Percentiles rank a stretch among this genome's conserved stretches.
Conservation (phyloP, 306 rosid genomes). For the Oemleria cerasiformis region DNA sequence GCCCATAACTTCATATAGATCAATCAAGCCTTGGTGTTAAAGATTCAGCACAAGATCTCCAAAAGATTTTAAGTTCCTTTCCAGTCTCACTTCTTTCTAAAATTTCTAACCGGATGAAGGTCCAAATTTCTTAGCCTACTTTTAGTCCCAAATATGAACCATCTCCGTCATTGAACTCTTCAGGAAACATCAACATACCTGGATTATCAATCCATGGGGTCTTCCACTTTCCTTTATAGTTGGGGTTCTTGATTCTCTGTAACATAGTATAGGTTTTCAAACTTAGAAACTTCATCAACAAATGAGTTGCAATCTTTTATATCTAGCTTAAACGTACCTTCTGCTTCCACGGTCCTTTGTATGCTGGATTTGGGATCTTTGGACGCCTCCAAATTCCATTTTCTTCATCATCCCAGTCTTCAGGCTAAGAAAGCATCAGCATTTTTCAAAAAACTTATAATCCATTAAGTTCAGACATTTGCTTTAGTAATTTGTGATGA, state of each 20-base stretch:
- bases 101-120: background rate
- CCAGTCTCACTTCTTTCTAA: background rate
- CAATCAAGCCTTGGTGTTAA: background rate
- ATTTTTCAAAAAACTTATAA: conserved; percentile 1
- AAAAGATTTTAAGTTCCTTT: background rate
- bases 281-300: conserved; percentile 23
- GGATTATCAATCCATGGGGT: conserved; percentile 86
- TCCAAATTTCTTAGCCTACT: background rate
- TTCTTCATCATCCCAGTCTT: conserved; percentile 82
- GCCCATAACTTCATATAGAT: background rate
- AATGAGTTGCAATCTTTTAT: conserved; percentile 16
- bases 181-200: conserved; percentile 39
- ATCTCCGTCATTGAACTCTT: background rate
- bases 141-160: conserved; percentile 5
- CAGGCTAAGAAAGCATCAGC: conserved; percentile 52
- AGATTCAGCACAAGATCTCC: conserved; percentile 1
- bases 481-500: background rate
- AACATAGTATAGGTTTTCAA: conserved; percentile 19
- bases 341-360: conserved; percentile 88
- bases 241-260: conserved; percentile 88
- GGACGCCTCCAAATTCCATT: conserved; percentile 79
- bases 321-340: conserved; percentile 51
- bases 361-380: conserved; percentile 84
- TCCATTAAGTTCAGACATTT: conserved; percentile 5
- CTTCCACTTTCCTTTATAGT: conserved; percentile 93